Percentiles rank a stretch among this genome's conserved stretches.
Evolutionary conservation across 495 filamentous ascomycete genomes (phyloP).

Genomic region (Neurospora intermedia): DNA sequence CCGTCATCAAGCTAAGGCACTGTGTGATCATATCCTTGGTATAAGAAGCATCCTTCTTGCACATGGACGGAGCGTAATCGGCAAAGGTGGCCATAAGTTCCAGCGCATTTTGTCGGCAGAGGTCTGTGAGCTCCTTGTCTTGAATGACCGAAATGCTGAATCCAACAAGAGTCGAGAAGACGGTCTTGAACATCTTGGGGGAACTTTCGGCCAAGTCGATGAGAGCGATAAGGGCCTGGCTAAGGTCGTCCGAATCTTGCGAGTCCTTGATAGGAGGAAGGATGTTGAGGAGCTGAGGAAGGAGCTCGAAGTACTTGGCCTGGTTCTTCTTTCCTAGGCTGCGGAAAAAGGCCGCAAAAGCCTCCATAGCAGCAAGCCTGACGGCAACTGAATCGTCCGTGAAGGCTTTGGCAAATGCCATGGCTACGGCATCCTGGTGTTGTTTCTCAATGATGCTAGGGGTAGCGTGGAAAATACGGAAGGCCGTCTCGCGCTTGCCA

Average conservation of each 20-base stretch:
- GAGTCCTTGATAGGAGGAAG: constrained; percentile 85
- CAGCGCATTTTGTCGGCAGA: constrained; percentile 85
- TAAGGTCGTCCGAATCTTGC: constrained; percentile 78
- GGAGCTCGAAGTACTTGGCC: constrained; percentile 71
- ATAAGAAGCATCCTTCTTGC: constrained; percentile 82
- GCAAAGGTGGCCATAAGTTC: constrained; percentile 98
- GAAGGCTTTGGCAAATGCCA: constrained; percentile 83
- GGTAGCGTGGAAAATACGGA: constrained; percentile 87
- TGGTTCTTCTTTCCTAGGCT: constrained; percentile 78
- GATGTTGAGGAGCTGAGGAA: constrained; percentile 85
- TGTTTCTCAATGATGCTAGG: constrained; percentile 94
- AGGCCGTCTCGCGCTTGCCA: constrained; percentile 78
- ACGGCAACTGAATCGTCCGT: constrained; percentile 75
- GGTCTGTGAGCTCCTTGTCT: constrained; percentile 86
- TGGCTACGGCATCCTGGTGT: constrained; percentile 74
- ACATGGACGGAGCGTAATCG: constrained; percentile 87
- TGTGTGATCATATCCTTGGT: constrained; percentile 96
- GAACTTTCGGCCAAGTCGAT: constrained; percentile 88
- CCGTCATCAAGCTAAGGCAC: constrained; percentile 98
- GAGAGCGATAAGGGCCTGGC: constrained; percentile 75
- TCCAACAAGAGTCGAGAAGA: constrained; percentile 83
- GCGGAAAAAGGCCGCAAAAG: constrained; percentile 91
- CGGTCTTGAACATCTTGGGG: constrained; percentile 89
- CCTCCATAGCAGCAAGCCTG: constrained; percentile 88
- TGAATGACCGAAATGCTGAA: constrained; percentile 89